A percentile compares a stretch with the other conserved stretches of the same genome.
Conservation (phyloP, 1,139 yeast genomes). For the Ashbya aceris region DNA sequence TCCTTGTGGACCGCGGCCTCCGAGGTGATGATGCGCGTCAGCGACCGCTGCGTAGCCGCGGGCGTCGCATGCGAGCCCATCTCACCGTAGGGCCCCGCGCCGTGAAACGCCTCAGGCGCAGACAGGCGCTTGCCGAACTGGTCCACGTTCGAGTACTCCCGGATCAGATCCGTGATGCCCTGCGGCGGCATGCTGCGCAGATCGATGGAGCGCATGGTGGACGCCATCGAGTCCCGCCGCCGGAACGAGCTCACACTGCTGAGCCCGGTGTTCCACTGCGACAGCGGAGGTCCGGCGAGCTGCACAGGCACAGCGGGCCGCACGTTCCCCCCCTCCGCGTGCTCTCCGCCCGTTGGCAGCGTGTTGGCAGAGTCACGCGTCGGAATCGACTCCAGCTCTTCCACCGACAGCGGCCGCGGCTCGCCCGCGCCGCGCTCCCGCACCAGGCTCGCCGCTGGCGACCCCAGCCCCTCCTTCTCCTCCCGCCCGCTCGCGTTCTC, state of each 20-base stretch:
- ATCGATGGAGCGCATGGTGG: conserved; percentile 20
- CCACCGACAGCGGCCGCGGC: not conserved
- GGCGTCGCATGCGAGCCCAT: not conserved
- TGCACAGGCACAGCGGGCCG: conserved; percentile 1
- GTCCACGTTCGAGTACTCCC: conserved; percentile 49
- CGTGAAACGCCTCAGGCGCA: conserved; percentile 1
- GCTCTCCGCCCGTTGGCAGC: not conserved
- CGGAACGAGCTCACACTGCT: not conserved
- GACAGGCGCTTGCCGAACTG: conserved; percentile 24
- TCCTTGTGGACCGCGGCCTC: conserved; percentile 27
- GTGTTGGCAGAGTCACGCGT: not conserved
- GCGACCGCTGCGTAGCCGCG: conserved; percentile 8
- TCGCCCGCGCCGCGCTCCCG: not conserved
- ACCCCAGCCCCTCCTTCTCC: conserved; percentile 5
- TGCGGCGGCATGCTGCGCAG: conserved; percentile 40
- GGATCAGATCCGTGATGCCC: conserved; percentile 46
- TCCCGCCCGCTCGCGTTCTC: conserved; percentile 18
- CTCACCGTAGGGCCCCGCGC: not conserved
- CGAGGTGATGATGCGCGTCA: conserved; percentile 28
- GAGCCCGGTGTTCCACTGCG: not conserved
- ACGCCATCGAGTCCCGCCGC: conserved; percentile 3
- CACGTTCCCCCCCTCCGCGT: not conserved
- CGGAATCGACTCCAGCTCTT: not conserved
- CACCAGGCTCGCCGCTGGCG: not conserved
- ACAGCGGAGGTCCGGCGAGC: not conserved